Conservation (phyloP, 306 rosid genomes). For the Mucuna pruriens region DNA sequence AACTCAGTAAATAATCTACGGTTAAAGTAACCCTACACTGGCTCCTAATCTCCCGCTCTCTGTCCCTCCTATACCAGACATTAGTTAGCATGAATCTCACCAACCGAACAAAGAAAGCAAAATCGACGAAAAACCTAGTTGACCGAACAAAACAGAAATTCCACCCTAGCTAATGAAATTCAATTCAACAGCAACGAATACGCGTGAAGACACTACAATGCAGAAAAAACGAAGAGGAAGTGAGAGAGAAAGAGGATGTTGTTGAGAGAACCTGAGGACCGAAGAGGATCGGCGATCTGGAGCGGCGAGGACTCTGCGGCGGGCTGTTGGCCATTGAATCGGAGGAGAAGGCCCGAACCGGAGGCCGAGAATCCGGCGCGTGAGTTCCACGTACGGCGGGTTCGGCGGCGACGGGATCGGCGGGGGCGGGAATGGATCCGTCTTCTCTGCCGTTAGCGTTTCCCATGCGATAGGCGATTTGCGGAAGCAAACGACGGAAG, state of each 20-base stretch:
- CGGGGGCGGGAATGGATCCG: slow-evolving; percentile 38
- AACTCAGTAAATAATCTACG: slow-evolving; percentile 2
- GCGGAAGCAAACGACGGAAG: not conserved
- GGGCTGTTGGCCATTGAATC: slow-evolving; percentile 80
- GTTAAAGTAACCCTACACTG: slow-evolving; percentile 1
- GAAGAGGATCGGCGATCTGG: slow-evolving; percentile 74
- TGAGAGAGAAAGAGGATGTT: not conserved
- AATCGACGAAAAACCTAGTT: slow-evolving; percentile 4
- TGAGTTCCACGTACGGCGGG: slow-evolving; percentile 40
- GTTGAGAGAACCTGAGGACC: slow-evolving; percentile 71
- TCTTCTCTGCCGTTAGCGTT: slow-evolving; percentile 73
- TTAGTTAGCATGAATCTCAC: slow-evolving; percentile 19
- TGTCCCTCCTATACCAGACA: slow-evolving; percentile 21
- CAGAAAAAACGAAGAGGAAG: not conserved
- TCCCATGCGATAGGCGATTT: slow-evolving; percentile 52
- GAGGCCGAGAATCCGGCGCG: slow-evolving; percentile 49
- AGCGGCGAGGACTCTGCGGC: slow-evolving; percentile 71
- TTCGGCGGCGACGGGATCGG: slow-evolving; percentile 47
- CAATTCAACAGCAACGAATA: slow-evolving; percentile 29
- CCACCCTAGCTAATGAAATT: not conserved
- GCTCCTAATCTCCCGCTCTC: slow-evolving; percentile 5
- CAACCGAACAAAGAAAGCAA: slow-evolving; percentile 25
- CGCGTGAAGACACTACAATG: not conserved
- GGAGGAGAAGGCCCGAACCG: slow-evolving; percentile 52
- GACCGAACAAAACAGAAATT: slow-evolving; percentile 30